Evolutionary conservation across 2,329 filamentous ascomycete genomes (phyloP), one percentile per base, ranked within the genome.

Genomic region (Fusarium sp.): DNA sequence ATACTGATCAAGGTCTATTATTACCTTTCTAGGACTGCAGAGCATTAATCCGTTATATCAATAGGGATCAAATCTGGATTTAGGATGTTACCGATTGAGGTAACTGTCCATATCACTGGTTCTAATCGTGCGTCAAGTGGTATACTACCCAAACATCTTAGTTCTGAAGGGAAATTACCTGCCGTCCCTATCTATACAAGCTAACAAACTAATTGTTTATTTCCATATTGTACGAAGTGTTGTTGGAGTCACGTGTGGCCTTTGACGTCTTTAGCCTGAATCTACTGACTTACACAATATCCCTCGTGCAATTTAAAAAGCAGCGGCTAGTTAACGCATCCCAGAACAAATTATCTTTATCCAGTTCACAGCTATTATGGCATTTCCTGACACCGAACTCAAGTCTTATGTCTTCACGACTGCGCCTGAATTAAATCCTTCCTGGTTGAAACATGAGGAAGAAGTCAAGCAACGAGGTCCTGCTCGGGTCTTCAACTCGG

Each of bases 361-460:
- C 8, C 11, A 2, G 13, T 5, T 15, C 6, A 15, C 26, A 10
- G 10, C 4, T 24, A 53, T 10, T 7, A 71, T 71, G 68, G 6
- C 22, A 3, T 58, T 62, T 31, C 63, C 67, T 15, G 58, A 57
- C 13, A 48, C 62, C 5, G 50, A 61, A 5, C 58, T 74, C 4
- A 46, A 67, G 22, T 38, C 40, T 3, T 72, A 75, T 41, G 61
- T 71, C 40, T 70, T 79, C 31, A 31, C 64, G 11, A 61, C 58
- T 6, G 74, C 77, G 7, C 80, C 80, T 7, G 73, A 74, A 4
- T 63, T 80, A 7, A 72, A 81, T 59, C 72, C 74, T 15, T 74
- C 69, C 39, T 83, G 80, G 79, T 54, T 79, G 8, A 68, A 70
- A 24, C 73, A 76, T 62, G 78, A 81, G 61, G 56, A 73, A 26